Evolutionary conservation across 352 stramenopile species (phyloP), one percentile per base, ranked within the genome.

Genomic region (Phytopythium helicoides): DNA sequence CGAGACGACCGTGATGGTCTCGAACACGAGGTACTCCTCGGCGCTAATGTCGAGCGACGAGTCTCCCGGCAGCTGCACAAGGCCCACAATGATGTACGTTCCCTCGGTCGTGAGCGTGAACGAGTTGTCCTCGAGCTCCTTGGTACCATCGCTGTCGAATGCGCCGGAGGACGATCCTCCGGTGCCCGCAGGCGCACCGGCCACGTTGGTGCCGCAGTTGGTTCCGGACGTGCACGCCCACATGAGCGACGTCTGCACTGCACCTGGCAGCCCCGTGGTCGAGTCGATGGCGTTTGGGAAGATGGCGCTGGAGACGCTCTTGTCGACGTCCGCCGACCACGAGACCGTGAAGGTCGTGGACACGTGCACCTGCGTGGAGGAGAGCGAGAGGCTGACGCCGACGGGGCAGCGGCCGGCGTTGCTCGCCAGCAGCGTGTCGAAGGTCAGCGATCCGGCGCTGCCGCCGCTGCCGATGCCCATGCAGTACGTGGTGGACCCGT

Each of bases 401-500:
- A 92, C 61, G 23, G 81, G 73, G 33, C 81, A 92, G 16, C 78
- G 71, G 8, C 75, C 71, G 16, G 68, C 58, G 50, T 73, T 92
- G 61, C 64, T 64, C 31, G 56, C 47, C 12, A 70, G 48, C 25
- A 92, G 53, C 21, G 74, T 55, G 46, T 72, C 52, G 56, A 90
- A 86, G 16, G 26, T 67, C 11, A 86, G 64, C 21, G 62, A 68
- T 12, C 62, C 64, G 23, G 60, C 62, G 11, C 45, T 18, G 9
- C 47, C 59, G 28, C 33, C 35, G 25, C 39, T 36, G 28, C 48
- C 65, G 18, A 83, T 52, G 49, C 79, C 81, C 66, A 89, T 72
- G 60, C 81, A 92, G 60, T 92, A 92, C 8, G 81, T 92, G 21
- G 75, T 86, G 5, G 57, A 26, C 33, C 81, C 79, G 47, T 92